Evolutionary conservation across 192 early-diverging fungal genomes (phyloP).

Genomic region (Coemansia sp.): DNA sequence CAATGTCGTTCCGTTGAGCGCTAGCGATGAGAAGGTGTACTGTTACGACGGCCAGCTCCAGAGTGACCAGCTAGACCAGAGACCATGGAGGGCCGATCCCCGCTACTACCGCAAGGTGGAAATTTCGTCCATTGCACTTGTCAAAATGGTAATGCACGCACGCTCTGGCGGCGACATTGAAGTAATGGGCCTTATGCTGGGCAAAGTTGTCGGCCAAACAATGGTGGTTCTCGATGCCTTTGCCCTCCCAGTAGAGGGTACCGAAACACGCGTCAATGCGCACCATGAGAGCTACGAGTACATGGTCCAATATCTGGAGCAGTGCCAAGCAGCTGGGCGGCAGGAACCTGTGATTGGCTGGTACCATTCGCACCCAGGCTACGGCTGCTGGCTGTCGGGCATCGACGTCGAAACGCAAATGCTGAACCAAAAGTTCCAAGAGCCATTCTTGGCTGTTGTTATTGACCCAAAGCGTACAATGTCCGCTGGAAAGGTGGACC

Average conservation of each 20-base stretch:
- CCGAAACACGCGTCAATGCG: slow-evolving; percentile 96
- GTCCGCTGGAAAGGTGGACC: slow-evolving; percentile 94
- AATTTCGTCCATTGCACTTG: slow-evolving; percentile 93
- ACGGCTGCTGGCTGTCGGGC: slow-evolving; percentile 99
- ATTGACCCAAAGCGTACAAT: slow-evolving; percentile 98
- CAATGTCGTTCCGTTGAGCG: slow-evolving; percentile 71
- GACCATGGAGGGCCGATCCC: slow-evolving; percentile 81
- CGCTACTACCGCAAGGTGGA: slow-evolving; percentile 76
- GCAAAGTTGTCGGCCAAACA: slow-evolving; percentile 83
- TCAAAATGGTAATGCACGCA: slow-evolving; percentile 99
- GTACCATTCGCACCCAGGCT: slow-evolving; percentile 99
- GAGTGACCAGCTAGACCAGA: slow-evolving; percentile 62
- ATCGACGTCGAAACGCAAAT: slow-evolving; percentile 98
- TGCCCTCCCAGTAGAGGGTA: slow-evolving; percentile 97
- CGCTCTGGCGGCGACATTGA: slow-evolving; percentile 94
- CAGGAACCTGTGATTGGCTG: slow-evolving; percentile 95
- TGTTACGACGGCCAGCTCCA: slow-evolving; percentile 75
- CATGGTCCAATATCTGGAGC: slow-evolving; percentile 92
- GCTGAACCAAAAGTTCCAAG: slow-evolving; percentile 92
- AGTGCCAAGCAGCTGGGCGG: slow-evolving; percentile 84
- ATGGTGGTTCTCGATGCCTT: slow-evolving; percentile 98
- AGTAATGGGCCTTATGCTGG: slow-evolving; percentile 99
- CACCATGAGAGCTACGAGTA: slow-evolving; percentile 94
- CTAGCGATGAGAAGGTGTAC: slow-evolving; percentile 78
- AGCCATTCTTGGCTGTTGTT: slow-evolving; percentile 95